Evolutionary conservation across 2,329 filamentous ascomycete genomes (phyloP).

Genomic region (Monosporascus sp.): DNA sequence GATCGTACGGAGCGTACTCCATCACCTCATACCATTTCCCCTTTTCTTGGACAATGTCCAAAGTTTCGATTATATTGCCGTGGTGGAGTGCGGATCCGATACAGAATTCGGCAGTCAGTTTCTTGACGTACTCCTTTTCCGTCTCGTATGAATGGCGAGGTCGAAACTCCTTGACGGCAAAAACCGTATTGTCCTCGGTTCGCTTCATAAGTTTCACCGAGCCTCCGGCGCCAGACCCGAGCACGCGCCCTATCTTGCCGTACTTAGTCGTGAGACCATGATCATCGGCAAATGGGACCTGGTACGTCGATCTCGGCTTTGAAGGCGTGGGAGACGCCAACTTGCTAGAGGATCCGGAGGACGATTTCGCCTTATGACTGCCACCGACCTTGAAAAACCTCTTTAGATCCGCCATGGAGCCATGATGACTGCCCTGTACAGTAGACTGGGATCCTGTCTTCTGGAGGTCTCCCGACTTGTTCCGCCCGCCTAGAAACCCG

Average conservation of each 20-base stretch:
- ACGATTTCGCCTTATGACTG: conserved; percentile 64
- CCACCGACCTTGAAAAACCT: conserved; percentile 87
- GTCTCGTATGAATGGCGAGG: conserved; percentile 89
- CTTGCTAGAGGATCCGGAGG: conserved; percentile 21
- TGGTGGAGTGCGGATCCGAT: conserved; percentile 96
- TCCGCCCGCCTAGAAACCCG: conserved; percentile 34
- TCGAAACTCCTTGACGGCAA: conserved; percentile 96
- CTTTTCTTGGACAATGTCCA: conserved; percentile 94
- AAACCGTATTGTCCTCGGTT: conserved; percentile 85
- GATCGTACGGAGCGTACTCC: conserved; percentile 94
- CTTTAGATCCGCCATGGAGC: conserved; percentile 92
- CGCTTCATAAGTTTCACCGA: conserved; percentile 93
- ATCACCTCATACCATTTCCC: conserved; percentile 97
- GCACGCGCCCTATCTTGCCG: conserved; percentile 88
- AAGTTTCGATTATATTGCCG: conserved; percentile 95
- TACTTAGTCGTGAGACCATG: conserved; percentile 89
- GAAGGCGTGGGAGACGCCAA: conserved; percentile 27
- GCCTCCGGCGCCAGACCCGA: conserved; percentile 90
- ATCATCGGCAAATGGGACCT: conserved; percentile 89
- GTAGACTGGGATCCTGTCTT: conserved; percentile 43
- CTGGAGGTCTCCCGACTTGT: conserved; percentile 39
- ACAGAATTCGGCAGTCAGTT: conserved; percentile 96
- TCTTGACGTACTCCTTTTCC: conserved; percentile 95
- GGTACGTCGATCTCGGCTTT: conserved; percentile 45
- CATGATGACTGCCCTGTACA: conserved; percentile 49